Conservation (phyloP, 129 eudicot species). For the Centella asiatica region DNA sequence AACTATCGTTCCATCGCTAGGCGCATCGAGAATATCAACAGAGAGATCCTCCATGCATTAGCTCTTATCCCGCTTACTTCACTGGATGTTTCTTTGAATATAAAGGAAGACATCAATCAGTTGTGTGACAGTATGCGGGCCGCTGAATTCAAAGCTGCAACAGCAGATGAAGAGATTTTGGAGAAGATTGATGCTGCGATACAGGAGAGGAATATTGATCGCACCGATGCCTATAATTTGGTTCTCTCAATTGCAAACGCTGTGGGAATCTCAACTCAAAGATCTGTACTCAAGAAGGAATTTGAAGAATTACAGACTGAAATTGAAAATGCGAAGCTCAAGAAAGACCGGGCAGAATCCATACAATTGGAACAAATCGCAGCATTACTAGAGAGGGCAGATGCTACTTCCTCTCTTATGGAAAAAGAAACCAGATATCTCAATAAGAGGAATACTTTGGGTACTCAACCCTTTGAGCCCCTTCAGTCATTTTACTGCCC, state of each 20-base stretch:
- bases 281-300: slow-evolving; percentile 44
- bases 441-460: slow-evolving; percentile 45
- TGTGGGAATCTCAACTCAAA: slow-evolving; percentile 49
- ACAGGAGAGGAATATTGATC: slow-evolving; percentile 55
- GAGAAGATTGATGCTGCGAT: slow-evolving; percentile 57
- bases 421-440: slow-evolving; percentile 49
- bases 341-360: slow-evolving; percentile 63
- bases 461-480: slow-evolving; percentile 62
- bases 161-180: slow-evolving; percentile 47
- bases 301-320: slow-evolving; percentile 53
- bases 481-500: slow-evolving; percentile 62
- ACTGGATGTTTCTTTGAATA: slow-evolving; percentile 30
- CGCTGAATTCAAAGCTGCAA: slow-evolving; percentile 50
- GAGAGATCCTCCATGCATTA: slow-evolving; percentile 43
- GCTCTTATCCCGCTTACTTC: slow-evolving; percentile 36
- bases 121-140: slow-evolving; percentile 43
- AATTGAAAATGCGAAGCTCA: slow-evolving; percentile 46
- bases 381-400: slow-evolving; percentile 53
- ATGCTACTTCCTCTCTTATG: slow-evolving; percentile 44
- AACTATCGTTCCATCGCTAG: slow-evolving; percentile 34
- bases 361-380: slow-evolving; percentile 68
- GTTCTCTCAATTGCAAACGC: slow-evolving; percentile 41
- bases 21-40: slow-evolving; percentile 40
- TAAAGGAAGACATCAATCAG: slow-evolving; percentile 31
- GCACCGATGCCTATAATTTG: slow-evolving; percentile 45